Percentiles rank a stretch among this genome's conserved stretches.
phyloP scores from a whole-genome alignment of 2,329 filamentous ascomycete genomes.

The Pyrenophora tritici-repentis region DNA sequence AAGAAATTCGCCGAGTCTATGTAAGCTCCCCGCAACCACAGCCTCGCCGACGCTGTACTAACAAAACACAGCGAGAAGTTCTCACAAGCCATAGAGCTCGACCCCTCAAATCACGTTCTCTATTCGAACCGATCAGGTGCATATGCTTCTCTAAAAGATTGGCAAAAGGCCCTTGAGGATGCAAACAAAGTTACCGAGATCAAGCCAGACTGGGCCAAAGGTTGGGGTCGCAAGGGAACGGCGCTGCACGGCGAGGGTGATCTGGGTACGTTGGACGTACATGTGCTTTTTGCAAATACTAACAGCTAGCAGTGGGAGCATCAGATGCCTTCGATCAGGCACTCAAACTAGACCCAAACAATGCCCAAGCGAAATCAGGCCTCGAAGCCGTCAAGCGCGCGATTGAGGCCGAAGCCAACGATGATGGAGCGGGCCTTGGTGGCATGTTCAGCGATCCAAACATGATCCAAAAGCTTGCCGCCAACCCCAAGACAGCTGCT shows the following conservation, averaged over 20 bases:
- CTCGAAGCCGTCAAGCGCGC: constrained; percentile 84
- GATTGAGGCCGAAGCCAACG: constrained; percentile 75
- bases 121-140: constrained; percentile 94
- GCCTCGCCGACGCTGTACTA: constrained; percentile 14
- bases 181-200: constrained; percentile 91
- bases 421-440: constrained; percentile 76
- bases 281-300: constrained; percentile 12
- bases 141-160: constrained; percentile 88
- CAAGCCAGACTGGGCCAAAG: constrained; percentile 98
- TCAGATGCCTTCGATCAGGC: constrained; percentile 92
- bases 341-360: constrained; percentile 88
- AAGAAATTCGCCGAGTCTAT: constrained; percentile 97
- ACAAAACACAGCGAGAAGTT: constrained; percentile 76
- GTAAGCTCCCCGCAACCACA: constrained; percentile 62
- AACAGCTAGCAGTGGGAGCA: constrained; percentile 64
- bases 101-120: constrained; percentile 90
- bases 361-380: constrained; percentile 90
- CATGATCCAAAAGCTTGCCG: constrained; percentile 85
- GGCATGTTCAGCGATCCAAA: constrained; percentile 94
- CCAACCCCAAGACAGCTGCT: constrained; percentile 88
- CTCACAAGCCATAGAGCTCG: constrained; percentile 85
- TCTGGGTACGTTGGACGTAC: constrained; percentile 57
- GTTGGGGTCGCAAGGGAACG: constrained; percentile 90
- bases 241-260: constrained; percentile 88
- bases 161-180: constrained; percentile 81